Conservation (phyloP, 306 rosid genomes). For the Canavalia gladiata region DNA sequence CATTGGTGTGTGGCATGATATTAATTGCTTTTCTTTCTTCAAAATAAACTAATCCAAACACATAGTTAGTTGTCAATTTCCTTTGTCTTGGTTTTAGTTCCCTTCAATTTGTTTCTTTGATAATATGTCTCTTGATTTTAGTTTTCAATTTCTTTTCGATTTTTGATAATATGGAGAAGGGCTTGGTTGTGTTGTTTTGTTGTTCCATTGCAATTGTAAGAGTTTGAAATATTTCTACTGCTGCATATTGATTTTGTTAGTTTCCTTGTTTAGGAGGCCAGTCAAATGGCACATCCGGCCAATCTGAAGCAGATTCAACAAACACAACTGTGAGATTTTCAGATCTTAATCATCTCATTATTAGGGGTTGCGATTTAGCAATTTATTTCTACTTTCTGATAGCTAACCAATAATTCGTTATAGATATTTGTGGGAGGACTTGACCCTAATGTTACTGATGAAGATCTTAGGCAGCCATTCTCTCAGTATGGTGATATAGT, state of each 20-base stretch:
- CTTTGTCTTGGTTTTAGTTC: conserved; percentile 6
- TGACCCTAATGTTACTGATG: conserved; percentile 89
- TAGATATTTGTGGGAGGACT: conserved; percentile 99
- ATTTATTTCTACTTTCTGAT: conserved; percentile 15
- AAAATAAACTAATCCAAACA: background rate
- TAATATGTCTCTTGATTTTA: background rate
- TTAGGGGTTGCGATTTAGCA: conserved; percentile 18
- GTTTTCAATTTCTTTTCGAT: background rate
- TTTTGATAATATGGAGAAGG: background rate
- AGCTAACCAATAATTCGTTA: conserved; percentile 47
- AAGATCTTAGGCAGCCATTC: conserved; percentile 95
- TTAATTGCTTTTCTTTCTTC: background rate
- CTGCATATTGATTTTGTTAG: conserved; percentile 18
- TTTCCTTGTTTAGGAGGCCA: conserved; percentile 71
- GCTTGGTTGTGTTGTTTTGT: background rate
- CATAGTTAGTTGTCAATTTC: background rate
- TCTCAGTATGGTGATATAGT: conserved; percentile 87
- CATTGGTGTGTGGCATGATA: conserved; percentile 8
- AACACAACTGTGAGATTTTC: conserved; percentile 87
- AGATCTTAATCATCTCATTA: background rate
- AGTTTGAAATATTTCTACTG: conserved; percentile 40
- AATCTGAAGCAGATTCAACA: conserved; percentile 83
- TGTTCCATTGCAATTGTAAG: conserved; percentile 3
- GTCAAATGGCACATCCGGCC: conserved; percentile 77
- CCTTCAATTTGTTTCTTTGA: conserved; percentile 14